These are phyloP conservation scores for Paramecium sonneborni DNA, from an alignment of 73 alveolate genomes.

Conservation along the genomic window DNA sequence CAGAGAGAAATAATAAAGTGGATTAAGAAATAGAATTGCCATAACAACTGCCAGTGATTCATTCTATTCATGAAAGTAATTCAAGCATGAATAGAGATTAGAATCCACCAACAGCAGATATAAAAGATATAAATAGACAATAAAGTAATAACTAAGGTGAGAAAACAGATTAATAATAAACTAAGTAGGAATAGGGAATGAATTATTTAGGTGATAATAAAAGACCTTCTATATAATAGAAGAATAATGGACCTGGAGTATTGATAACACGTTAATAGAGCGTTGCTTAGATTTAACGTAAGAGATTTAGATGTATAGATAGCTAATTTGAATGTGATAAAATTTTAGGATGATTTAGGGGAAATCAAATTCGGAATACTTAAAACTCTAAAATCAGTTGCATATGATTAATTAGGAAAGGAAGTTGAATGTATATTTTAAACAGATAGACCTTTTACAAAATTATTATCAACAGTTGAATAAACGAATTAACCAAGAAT, in stretches of 20 bases:
- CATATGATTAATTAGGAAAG: neutral
- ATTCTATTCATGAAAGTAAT: neutral
- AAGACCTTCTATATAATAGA: neutral
- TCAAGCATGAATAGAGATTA: neutral
- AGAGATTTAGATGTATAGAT: neutral
- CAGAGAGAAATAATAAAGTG: neutral
- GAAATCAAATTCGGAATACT: neutral
- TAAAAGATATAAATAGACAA: neutral
- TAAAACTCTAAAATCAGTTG: constrained; percentile 3
- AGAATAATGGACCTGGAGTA: neutral
- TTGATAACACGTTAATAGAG: neutral
- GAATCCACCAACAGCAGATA: neutral
- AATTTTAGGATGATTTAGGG: neutral
- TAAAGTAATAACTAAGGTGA: neutral
- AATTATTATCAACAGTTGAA: neutral
- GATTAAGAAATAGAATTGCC: neutral
- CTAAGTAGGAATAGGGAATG: neutral
- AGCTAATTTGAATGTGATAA: neutral
- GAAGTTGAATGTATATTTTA: neutral
- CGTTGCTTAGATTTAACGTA: neutral
- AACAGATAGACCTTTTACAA: neutral
- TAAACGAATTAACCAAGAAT: constrained; percentile 3
- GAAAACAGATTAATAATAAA: neutral
- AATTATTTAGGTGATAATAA: neutral
- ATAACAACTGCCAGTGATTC: neutral